Conservation (phyloP, 2,329 filamentous ascomycete species). For the Balansia obtecta region DNA sequence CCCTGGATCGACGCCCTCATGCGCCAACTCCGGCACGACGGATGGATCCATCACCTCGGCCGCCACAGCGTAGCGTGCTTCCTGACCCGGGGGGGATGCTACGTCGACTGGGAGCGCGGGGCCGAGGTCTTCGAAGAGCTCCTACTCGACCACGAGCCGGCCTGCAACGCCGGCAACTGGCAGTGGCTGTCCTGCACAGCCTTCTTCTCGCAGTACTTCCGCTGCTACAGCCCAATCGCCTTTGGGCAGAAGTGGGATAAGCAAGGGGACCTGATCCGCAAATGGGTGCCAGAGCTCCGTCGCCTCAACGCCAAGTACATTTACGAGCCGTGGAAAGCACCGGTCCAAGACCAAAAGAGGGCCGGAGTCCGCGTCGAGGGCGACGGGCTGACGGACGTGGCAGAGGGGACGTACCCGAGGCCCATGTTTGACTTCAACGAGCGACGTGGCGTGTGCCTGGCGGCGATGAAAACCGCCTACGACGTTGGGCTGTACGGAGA, state of each 20-base stretch:
- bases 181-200: conserved; percentile 67
- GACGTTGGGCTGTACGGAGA: conserved; percentile 51
- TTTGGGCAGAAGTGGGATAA: conserved; percentile 70
- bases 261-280: conserved; percentile 49
- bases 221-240: conserved; percentile 56
- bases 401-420: conserved; percentile 50
- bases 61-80: conserved; percentile 71
- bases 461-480: conserved; percentile 61
- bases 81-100: conserved; percentile 67
- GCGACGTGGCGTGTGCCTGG: conserved; percentile 48
- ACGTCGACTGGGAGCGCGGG: conserved; percentile 67
- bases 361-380: conserved; percentile 51
- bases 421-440: conserved; percentile 67
- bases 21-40: conserved; percentile 58
- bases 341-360: conserved; percentile 53
- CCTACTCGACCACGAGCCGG: conserved; percentile 62
- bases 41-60: conserved; percentile 72
- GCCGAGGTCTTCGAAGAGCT: conserved; percentile 68
- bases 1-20: conserved; percentile 74
- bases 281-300: conserved; percentile 55
- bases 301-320: conserved; percentile 55
- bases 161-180: conserved; percentile 67
- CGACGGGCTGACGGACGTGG: conserved; percentile 30
- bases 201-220: conserved; percentile 61
- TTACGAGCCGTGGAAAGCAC: conserved; percentile 70